Base-by-base conservation (phyloP, 2,329 filamentous ascomycete species). In the Apiospora marii region DNA sequence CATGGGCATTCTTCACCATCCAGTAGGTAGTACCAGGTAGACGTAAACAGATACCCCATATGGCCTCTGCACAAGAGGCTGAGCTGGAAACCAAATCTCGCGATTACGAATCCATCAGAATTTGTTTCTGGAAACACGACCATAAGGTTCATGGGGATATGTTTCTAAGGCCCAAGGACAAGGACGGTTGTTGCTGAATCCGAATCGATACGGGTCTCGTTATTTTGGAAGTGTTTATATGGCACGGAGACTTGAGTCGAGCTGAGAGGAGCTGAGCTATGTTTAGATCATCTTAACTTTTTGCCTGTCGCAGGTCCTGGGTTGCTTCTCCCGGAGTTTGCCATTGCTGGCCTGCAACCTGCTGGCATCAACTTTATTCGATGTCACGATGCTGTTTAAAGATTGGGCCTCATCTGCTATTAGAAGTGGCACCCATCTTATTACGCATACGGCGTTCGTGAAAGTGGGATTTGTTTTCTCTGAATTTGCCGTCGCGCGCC, bases 231-330 rank as follows among this genome's bases (percentile, higher is more conserved):
- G 16, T 22, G 53, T 37, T 61, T 61, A 8, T 37, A 7, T 8
- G 27, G 53, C 16, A 34, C 19, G 53, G 30, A 10, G 46, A 2
- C 34, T 58, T 30, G 53, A 37, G 53, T 61, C 19, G 53, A 34
- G 53, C 34, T 37, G 16, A 22, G 16, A 61, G 53, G 30, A 61
- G 53, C 53, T 34, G 53, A 37, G 53, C 53, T 61, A 37, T 61
- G 53, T 61, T 61, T 61, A 61, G 30, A 37, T 37, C 53, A 61
- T 61, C 53, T 34, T 13, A 37, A 37, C 53, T 61, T 61, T 22
- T 22, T 37, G 16, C 7, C 53, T 19, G 8, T 49, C 46, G 46
- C 46, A 49, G 46, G 46, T 49, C 8, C 22, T 61, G 53, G 53
- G 4, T 22, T 34, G 30, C 30, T 30, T 30, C 2, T 30, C 27